Conservation (phyloP, 148 eudicot genomes). For the Salicornia ramosissima region DNA sequence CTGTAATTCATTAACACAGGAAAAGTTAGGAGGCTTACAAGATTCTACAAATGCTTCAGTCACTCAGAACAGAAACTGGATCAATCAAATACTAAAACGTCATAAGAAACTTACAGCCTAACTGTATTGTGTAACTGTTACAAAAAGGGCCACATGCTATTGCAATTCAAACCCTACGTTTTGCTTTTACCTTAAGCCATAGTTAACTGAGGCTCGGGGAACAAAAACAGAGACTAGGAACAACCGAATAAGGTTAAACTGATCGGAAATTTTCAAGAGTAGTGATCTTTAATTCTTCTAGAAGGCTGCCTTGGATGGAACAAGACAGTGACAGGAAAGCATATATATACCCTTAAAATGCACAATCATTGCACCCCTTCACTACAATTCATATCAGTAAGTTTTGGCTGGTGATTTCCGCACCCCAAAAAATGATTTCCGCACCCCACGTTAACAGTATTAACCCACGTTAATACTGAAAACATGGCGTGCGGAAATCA, state of each 20-base stretch:
- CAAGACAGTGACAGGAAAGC: neutral
- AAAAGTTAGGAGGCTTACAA: neutral
- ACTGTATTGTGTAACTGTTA: neutral
- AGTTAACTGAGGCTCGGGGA: neutral
- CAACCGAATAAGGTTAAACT: too few species aligned
- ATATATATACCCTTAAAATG: neutral
- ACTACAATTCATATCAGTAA: neutral
- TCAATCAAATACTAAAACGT: neutral
- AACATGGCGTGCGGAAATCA: too few species aligned
- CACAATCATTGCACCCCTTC: neutral
- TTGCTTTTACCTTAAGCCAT: neutral
- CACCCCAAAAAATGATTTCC: too few species aligned
- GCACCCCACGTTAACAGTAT: too few species aligned
- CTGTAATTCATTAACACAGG: slow-evolving; percentile 29
- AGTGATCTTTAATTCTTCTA: too few species aligned
- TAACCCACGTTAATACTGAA: too few species aligned
- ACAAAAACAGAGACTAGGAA: neutral
- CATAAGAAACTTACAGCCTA: neutral
- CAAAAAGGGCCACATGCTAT: neutral
- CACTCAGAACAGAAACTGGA: neutral
- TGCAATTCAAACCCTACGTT: neutral
- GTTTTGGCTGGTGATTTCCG: neutral
- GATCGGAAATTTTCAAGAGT: too few species aligned
- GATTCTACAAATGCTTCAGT: neutral
- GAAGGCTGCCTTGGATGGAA: neutral